Conservation (phyloP, 2,329 filamentous ascomycete genomes). For the Talaromyces sp. region DNA sequence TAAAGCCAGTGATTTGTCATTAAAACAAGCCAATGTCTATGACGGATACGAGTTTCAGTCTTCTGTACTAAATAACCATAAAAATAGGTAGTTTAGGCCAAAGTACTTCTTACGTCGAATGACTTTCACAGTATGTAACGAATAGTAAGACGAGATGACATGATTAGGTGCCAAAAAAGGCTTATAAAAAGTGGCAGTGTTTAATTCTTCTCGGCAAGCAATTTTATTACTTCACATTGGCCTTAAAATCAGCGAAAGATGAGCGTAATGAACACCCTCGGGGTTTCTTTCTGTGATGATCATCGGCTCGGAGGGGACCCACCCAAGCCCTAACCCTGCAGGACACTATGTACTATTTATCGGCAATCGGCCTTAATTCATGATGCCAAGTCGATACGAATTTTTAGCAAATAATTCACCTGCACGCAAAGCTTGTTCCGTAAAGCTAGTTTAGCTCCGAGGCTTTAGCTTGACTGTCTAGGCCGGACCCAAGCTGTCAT, state of each 20-base stretch:
- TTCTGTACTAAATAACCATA: not conserved
- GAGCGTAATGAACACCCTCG: no score
- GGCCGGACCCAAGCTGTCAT: not conserved
- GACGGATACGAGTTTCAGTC: not conserved
- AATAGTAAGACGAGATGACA: not conserved
- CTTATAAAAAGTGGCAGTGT: fast-evolving
- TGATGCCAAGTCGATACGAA: not conserved
- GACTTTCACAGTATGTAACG: not conserved
- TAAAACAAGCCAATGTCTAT: not conserved
- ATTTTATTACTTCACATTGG: not conserved
- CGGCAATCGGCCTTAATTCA: not conserved
- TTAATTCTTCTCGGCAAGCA: not conserved
- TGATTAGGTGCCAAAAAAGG: not conserved
- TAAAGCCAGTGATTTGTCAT: not conserved
- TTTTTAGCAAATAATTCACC: not conserved
- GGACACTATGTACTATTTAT: not conserved
- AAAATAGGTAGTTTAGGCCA: not conserved
- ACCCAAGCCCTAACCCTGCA: no score
- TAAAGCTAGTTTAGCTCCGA: not conserved
- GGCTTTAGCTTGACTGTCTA: not conserved
- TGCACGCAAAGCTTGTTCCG: not conserved
- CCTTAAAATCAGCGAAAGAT: no score
- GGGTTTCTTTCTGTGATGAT: not conserved
- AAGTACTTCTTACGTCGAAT: not conserved
- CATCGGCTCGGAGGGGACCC: no score